Base-by-base conservation (phyloP, 345 rosid species). In the Bruguiera parviflora region DNA sequence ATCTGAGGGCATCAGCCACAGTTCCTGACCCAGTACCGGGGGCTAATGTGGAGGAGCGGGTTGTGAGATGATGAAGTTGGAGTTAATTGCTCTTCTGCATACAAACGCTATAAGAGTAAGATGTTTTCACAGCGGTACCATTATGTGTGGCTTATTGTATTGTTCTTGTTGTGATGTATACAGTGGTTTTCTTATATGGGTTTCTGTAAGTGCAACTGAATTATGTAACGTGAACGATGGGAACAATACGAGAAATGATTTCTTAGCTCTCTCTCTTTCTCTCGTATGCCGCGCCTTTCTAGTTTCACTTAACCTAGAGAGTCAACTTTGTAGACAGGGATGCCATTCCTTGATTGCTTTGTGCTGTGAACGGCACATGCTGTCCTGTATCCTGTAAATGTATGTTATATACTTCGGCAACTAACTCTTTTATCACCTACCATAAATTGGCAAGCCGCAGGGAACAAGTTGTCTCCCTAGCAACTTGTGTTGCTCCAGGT, bases 1-100 rank as follows among this genome's bases (percentile, higher is more conserved):
- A 82, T 73, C 84, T 95, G 51, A 87, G 98, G 74, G 77, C 72
- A 18, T 73, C 73, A 64, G 82, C 77, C 67, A 67, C 77, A 27
- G 53, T 32, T 65, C 61, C 82, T 66, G 81, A 78, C 61, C 22
- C 68, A 37, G 65, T 37, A 69, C 15, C 53, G 61, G 80, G 84
- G 32, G 75, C 61, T 77, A 69, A 72, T 24, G 75, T 70, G 66
- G 78, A 73, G 66, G 78, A 77, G n/a, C 76, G 53, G 60, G 63
- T 73, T 18, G 66, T 59, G 31, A 58, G 73, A 72, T 80, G 79
- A 69, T 43, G 72, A 35, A 81, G 73, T 56, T 72, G 11, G 70
- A 74, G 74, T 64, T 59, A 71, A 63, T 11, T 29, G 7, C 27
- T 20, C 43, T 20, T 24, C 33, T 66, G 56, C 35, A 55, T 74